Conservation (phyloP, 495 filamentous ascomycete genomes). For the Xylaria intraflava region DNA sequence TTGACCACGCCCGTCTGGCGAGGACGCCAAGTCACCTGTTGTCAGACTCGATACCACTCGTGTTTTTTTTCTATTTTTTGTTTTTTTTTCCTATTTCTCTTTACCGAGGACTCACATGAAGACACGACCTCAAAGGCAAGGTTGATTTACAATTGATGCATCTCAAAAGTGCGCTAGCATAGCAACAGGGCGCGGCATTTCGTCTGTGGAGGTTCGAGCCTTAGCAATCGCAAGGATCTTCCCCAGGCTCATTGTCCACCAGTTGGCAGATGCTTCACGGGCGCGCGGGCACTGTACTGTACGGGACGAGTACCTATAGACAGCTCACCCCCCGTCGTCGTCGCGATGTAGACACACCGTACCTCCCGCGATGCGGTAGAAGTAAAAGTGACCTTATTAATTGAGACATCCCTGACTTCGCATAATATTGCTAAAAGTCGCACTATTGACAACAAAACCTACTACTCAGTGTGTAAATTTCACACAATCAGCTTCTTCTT, state of each 20-base stretch:
- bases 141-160: not conserved
- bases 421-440: conserved; percentile 10
- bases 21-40: not conserved
- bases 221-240: conserved; percentile 4
- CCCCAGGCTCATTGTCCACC: conserved; percentile 9
- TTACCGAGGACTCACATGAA: too few species aligned
- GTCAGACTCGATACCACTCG: not conserved
- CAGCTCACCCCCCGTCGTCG: too few species aligned
- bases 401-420: conserved; percentile 7
- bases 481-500: conserved; percentile 12
- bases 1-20: not conserved
- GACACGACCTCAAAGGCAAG: too few species aligned
- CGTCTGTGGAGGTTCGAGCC: conserved; percentile 1
- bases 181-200: conserved; percentile 1
- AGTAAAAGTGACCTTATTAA: not conserved
- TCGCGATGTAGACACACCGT: too few species aligned
- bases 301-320: too few species aligned
- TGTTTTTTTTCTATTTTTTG: not conserved
- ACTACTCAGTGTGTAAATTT: too few species aligned
- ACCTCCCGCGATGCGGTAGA: too few species aligned
- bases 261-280: conserved; percentile 4
- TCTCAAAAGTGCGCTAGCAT: too few species aligned
- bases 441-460: conserved; percentile 4
- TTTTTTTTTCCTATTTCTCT: not conserved
- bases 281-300: not conserved